Conservation (phyloP, 2,329 filamentous ascomycete species). For the Aspergillus sp. region DNA sequence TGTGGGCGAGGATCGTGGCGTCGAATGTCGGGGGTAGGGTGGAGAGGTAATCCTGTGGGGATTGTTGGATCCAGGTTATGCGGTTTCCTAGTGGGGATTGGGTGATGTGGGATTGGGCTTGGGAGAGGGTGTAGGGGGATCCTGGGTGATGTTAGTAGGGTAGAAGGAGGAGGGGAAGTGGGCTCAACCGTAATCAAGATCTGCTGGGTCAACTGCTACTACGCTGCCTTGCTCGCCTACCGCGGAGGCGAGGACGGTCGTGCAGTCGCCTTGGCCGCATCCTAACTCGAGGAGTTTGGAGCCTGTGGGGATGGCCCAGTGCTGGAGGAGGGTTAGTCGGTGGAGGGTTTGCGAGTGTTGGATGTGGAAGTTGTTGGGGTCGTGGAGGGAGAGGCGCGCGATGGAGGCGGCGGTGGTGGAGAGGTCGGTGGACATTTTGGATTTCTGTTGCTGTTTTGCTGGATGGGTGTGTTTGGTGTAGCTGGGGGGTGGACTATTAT, state of each 20-base stretch:
- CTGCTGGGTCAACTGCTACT: conserved; percentile 56
- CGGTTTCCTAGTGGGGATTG: conserved; percentile 12
- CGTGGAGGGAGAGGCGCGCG: conserved; percentile 15
- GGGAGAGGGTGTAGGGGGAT: conserved; percentile 18
- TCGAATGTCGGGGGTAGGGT: conserved; percentile 35
- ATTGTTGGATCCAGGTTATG: conserved; percentile 17
- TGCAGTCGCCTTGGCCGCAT: conserved; percentile 62
- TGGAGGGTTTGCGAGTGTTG: conserved; percentile 17
- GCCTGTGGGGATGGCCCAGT: conserved; percentile 6
- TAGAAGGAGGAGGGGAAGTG: background rate
- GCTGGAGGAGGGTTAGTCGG: conserved; percentile 11
- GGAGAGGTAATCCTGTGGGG: conserved; percentile 28
- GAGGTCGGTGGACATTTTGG: conserved; percentile 12
- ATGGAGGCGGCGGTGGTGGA: conserved; percentile 14
- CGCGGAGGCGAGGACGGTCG: conserved; percentile 54
- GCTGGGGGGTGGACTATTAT: too few species aligned
- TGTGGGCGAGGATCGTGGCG: conserved; percentile 41
- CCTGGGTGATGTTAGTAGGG: conserved; percentile 7
- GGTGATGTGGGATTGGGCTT: conserved; percentile 17
- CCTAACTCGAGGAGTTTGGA: conserved; percentile 58
- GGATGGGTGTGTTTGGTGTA: too few species aligned
- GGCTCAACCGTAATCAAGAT: conserved; percentile 49
- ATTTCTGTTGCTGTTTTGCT: too few species aligned
- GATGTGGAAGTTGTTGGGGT: conserved; percentile 15
- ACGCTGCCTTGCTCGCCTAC: conserved; percentile 50